phyloP scores from a whole-genome alignment of 441 rosid genomes.

The Daphne laureola region DNA sequence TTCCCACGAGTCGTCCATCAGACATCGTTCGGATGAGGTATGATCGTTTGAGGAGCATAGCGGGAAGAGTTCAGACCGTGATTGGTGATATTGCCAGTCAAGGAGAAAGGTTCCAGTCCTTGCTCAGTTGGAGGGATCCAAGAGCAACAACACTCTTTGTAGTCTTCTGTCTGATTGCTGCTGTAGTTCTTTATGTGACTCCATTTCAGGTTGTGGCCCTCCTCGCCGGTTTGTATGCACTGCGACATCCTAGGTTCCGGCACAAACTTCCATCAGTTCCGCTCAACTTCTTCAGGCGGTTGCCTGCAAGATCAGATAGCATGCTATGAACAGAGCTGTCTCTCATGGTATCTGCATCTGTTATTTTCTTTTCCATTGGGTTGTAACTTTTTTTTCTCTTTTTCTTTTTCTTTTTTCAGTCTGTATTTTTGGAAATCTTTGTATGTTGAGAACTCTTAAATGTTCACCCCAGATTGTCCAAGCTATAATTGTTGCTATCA shows the following conservation, averaged over 20 bases:
- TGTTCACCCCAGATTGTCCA: no score
- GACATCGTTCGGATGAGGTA: constrained; percentile 72
- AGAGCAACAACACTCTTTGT: constrained; percentile 75
- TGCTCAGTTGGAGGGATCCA: constrained; percentile 86
- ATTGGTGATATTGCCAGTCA: constrained; percentile 76
- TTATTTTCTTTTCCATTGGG: no score
- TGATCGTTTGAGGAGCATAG: constrained; percentile 70
- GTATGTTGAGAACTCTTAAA: no score
- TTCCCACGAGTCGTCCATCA: constrained; percentile 59
- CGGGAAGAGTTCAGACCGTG: constrained; percentile 66
- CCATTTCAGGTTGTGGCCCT: constrained; percentile 52
- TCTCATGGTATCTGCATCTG: neutral
- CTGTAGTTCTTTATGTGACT: constrained; percentile 52
- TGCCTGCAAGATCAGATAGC: constrained; percentile 63
- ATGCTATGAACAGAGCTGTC: constrained; percentile 26
- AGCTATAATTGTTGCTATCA: no score
- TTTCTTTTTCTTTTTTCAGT: no score
- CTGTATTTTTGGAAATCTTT: no score
- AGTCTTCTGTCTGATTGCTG: constrained; percentile 60
- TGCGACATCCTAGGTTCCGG: constrained; percentile 59
- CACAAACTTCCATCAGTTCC: constrained; percentile 50
- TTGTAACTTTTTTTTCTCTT: no score
- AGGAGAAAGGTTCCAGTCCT: constrained; percentile 62
- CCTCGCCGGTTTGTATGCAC: constrained; percentile 32
- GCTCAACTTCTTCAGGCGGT: constrained; percentile 56